These are phyloP conservation scores for Juglanconis oblonga DNA, from an alignment of 2,329 filamentous ascomycete species.

Conservation along the genomic window DNA sequence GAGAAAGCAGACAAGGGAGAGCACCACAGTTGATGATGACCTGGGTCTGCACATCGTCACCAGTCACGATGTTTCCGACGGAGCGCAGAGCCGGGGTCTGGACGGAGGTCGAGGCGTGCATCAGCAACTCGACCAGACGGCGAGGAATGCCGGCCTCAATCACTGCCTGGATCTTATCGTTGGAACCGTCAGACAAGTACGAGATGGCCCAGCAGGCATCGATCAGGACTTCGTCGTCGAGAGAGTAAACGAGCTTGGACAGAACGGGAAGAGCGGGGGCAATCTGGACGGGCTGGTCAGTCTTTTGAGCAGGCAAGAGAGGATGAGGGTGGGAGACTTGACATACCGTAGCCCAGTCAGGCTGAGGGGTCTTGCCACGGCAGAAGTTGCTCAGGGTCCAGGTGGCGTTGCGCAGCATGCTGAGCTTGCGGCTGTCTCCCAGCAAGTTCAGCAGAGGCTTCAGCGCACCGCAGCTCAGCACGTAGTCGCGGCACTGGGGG, in stretches of 20 bases:
- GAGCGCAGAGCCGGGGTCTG: constrained; percentile 96
- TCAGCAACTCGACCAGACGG: constrained; percentile 91
- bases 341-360: constrained; percentile 92
- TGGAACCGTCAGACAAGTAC: constrained; percentile 94
- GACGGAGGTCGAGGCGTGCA: constrained; percentile 97
- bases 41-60: constrained; percentile 97
- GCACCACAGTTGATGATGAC: constrained; percentile 99
- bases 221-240: constrained; percentile 97
- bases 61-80: constrained; percentile 97
- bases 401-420: constrained; percentile 97
- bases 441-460: constrained; percentile 86
- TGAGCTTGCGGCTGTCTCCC: constrained; percentile 96
- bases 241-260: constrained; percentile 94
- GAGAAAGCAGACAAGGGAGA: constrained; percentile 84
- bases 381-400: constrained; percentile 99
- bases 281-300: constrained; percentile 59
- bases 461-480: constrained; percentile 85
- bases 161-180: constrained; percentile 98
- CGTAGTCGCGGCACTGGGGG: constrained; percentile 95
- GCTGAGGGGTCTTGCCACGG: constrained; percentile 98
- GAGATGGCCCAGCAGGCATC: constrained; percentile 99
- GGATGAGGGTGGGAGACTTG: background rate
- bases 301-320: constrained; percentile 7
- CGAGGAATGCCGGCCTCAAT: constrained; percentile 98
- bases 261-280: constrained; percentile 91